phyloP scores from a whole-genome alignment of 306 rosid genomes.

The Begonia peltatifolia region DNA sequence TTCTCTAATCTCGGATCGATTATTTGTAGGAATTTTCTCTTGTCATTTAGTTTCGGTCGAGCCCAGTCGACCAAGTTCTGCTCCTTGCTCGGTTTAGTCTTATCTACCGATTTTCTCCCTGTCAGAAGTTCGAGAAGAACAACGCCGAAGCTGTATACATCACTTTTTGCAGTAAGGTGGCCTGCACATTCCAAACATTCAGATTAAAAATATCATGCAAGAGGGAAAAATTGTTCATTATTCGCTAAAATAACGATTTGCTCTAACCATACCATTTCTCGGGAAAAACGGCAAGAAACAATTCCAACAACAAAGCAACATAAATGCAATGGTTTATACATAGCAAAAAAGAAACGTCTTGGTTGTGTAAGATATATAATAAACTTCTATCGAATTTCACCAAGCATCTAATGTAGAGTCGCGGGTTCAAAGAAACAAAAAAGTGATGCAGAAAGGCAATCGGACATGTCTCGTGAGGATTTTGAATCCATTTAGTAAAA shows the following conservation, averaged over 20 bases:
- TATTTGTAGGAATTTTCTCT: conserved; percentile 90
- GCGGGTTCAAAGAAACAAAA: too few relatives aligned
- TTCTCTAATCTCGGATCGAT: conserved; percentile 88
- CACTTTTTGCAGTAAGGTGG: conserved; percentile 95
- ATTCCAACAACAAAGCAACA: neutral
- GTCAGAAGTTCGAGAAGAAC: conserved; percentile 98
- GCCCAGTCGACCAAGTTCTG: conserved; percentile 99
- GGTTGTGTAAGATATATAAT: too few relatives aligned
- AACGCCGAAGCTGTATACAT: conserved; percentile 95
- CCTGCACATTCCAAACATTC: conserved; percentile 40
- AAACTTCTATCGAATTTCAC: too few relatives aligned
- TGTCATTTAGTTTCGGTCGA: conserved; percentile 91
- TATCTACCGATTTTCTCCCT: conserved; percentile 87
- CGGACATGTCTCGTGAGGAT: too few relatives aligned
- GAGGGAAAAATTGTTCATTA: neutral
- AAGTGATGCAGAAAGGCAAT: too few relatives aligned
- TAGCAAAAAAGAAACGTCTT: too few relatives aligned
- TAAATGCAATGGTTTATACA: neutral
- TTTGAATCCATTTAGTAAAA: too few relatives aligned
- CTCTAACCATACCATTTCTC: neutral
- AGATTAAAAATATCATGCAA: too few relatives aligned
- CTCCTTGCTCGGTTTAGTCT: conserved; percentile 88
- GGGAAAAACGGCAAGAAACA: neutral
- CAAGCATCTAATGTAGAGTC: too few relatives aligned
- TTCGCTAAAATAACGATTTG: conserved; percentile 8